Evolutionary conservation across 2,329 filamentous ascomycete species (phyloP), one percentile per base, ranked within the genome.

Genomic region (Akanthomyces uredinophilus): DNA sequence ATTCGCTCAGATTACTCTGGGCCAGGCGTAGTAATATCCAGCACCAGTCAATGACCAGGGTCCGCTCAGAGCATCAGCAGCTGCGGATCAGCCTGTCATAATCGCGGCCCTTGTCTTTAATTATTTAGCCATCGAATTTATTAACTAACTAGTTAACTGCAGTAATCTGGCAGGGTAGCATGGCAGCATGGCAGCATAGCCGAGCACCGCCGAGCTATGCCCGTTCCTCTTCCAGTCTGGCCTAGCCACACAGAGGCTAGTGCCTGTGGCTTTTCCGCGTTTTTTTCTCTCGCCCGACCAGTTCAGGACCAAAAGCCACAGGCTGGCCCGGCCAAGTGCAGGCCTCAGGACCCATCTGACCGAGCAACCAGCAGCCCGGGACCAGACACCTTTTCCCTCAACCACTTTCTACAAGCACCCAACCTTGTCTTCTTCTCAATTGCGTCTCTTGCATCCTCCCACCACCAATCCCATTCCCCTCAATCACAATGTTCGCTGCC

Each of bases 401-500:
- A 55, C 44, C 52, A 49, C 29, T 29, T 37, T 13, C 27, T 41
- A 46, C 55, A 50, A 41, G 44, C 35, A 41, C 55, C 39, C n/a
- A 56, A 46, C n/a, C 53, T 56, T 46, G 41, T 44, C 10, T 50
- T 46, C 35, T 20, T 20, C 44, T 51, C 64, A 64, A 63, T 65
- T 56, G 62, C 66, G 64, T 66, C 65, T 62, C 63, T 63, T 62
- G 50, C 49, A 50, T 63, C 63, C 64, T 61, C 57, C 61, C 64
- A 22, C 57, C 29, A 63, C 64, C 66, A 63, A 65, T 43, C 24
- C 24, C 35, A 46, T 53, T 10, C 35, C 16, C 46, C 29, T 32
- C 44, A 32, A n/a, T 69, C 74, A 77, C 65, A 66, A 93, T 96
- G 91, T 94, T 94, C 78, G 85, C 88, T 73, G 82, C 85, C 76